Percentiles rank a stretch among this genome's conserved stretches.
Conservation (phyloP, 2,329 filamentous ascomycete genomes). For the Pseudogymnoascus sp. region DNA sequence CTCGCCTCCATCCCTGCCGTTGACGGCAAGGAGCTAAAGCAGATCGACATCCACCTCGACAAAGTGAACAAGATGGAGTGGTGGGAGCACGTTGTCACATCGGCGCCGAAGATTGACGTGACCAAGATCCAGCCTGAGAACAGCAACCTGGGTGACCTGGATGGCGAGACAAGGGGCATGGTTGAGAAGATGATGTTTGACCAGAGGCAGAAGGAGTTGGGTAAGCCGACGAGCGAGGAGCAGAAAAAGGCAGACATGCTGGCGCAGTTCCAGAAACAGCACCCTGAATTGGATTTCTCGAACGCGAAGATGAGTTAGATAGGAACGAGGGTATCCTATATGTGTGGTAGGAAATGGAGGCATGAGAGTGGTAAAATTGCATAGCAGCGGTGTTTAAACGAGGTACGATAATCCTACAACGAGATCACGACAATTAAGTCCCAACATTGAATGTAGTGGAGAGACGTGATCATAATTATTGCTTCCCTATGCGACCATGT, state of each 20-base stretch:
- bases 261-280: constrained; percentile 81
- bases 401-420: constrained; percentile 1
- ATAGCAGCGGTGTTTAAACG: constrained; percentile 7
- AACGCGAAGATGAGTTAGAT: constrained; percentile 55
- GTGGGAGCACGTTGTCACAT: constrained; percentile 88
- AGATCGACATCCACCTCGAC: constrained; percentile 77
- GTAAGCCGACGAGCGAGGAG: constrained; percentile 83
- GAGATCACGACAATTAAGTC: background rate
- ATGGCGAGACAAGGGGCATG: constrained; percentile 91
- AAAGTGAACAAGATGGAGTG: constrained; percentile 97
- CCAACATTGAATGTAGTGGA: background rate
- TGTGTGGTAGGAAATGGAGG: background rate
- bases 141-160: constrained; percentile 82
- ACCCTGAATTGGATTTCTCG: constrained; percentile 63
- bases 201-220: constrained; percentile 91
- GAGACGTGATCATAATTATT: background rate
- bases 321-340: background rate
- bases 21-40: constrained; percentile 56
- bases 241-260: constrained; percentile 90
- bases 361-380: background rate
- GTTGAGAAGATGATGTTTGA: constrained; percentile 99
- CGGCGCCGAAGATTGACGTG: constrained; percentile 85
- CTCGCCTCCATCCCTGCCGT: constrained; percentile 54
- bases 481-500: background rate
- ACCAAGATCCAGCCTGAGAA: constrained; percentile 91